Conservation (phyloP, 352 stramenopile genomes). For the Phytopythium helicoides region DNA sequence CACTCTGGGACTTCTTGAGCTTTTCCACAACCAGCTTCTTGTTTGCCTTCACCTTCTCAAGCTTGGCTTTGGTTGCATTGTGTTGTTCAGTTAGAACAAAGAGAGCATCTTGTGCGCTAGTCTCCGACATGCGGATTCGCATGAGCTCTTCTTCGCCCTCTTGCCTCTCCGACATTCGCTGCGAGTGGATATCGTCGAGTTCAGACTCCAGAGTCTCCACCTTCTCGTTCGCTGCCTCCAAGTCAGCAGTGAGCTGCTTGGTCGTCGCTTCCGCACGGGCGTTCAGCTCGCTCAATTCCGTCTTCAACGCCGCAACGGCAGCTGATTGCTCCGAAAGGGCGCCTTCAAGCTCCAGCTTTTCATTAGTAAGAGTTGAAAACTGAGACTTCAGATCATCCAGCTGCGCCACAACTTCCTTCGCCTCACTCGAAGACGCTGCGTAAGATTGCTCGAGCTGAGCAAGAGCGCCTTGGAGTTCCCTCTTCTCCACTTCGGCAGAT, state of each 20-base stretch:
- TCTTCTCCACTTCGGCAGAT: constrained; percentile 2
- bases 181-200: constrained; percentile 11
- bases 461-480: background rate
- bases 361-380: background rate
- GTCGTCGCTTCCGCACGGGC: background rate
- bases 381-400: background rate
- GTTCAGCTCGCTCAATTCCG: background rate
- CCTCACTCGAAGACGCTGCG: background rate
- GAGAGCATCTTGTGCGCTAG: constrained; percentile 5
- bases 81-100: constrained; percentile 9
- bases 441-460: background rate
- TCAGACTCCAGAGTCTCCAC: constrained; percentile 7
- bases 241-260: background rate
- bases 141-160: constrained; percentile 8
- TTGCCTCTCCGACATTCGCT: constrained; percentile 8
- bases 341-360: background rate
- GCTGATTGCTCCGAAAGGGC: background rate
- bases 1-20: constrained; percentile 7
- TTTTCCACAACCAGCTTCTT: background rate
- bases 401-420: background rate
- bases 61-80: background rate
- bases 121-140: constrained; percentile 10
- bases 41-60: constrained; percentile 1
- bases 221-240: constrained; percentile 3
- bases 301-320: background rate